Base-by-base conservation (phyloP, 108 stramenopile genomes). In the Fragilariopsis cylindrus region DNA sequence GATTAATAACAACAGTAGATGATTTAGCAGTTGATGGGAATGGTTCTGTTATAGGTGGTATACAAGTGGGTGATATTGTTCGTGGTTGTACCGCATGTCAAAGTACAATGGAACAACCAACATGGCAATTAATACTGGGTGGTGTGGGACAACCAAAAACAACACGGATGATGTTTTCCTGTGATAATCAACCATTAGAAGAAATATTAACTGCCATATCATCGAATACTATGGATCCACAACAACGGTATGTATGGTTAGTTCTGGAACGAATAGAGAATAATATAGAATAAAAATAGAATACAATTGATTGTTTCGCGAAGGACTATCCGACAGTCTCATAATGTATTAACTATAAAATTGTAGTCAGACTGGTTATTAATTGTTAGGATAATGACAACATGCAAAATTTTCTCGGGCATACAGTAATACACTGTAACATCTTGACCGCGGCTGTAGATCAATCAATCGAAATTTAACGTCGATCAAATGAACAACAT, bases 61-160 rank as follows among this genome's bases (percentile, higher is more conserved):
- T 88, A 13, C 71, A 80, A 75, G 74, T 76, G 39, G 90, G 90
- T 41, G 92, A 94, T 56, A 57, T 91, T 30, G 49, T 94, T 1
- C 82, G 90, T 50, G 92, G 89, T 6, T 84, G 82, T 41, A 94
- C 92, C 13, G 90, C 90, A 1, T 90, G 89, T 70, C 75, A 81
- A 69, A 71, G 81, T 40, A 81, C 86, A 12, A 91, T 94, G 90
- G 87, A 82, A 78, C 78, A 41, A 90, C 92, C 4, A 30, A 30
- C 87, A 0, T 94, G 92, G 92, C 92, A 94, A 66, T 39, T 76
- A 3, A 63, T 94, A 56, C 90, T 86, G 8, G 92, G 92, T 44
- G 92, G 92, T 8, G 91, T 90, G 45, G 92, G 92, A 5, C 76
- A 71, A 54, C 92, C 92, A 1, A 90, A 91, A 60, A 94, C 89